Evolutionary conservation across 352 stramenopile genomes (phyloP), one percentile per base, ranked within the genome.

Genomic region (Pythium dissotocum): DNA sequence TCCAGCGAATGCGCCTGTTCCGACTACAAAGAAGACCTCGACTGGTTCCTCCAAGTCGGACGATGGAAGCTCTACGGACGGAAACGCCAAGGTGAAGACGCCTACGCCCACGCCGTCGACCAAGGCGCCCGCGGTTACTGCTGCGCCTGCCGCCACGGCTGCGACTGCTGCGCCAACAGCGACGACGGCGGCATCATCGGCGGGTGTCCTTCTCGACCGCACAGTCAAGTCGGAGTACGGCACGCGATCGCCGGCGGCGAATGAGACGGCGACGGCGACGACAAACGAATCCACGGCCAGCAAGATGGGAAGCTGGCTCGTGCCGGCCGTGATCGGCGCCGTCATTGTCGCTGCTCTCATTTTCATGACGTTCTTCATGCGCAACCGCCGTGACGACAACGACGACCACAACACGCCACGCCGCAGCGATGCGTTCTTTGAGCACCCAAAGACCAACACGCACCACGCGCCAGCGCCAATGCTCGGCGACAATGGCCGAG

Each of bases 341-440:
- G 79, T 89, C 3, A 75, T 91, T 46, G 70, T 91, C 51, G 52
- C 77, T 4, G 80, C 79, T 6, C 61, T 91, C 30, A 42, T 86
- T 4, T 68, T 91, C 61, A 84, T 91, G 54, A 83, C 77, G 32
- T 88, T 84, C 73, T 91, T 84, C 71, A 79, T 91, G 62, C 79
- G 78, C 35, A 78, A 67, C 21, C 76, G 71, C 44, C 77, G 77
- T 60, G 54, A 62, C 16, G 74, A 86, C 30, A 75, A 83, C 38
- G 75, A 83, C 42, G 79, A 87, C 30, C 76, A 89, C 28, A 52
- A 79, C 54, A 79, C 82, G 35, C 80, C 79, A n/a, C 79, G 73
- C 9, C 65, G 59, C 52, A 89, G 77, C 53, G 81, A 91, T 60
- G 70, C 79, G 18, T 90, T 89, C 54, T 82, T 88, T 36, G 78